phyloP scores from a whole-genome alignment of 768 basidiomycete species.

The Piloderma croceum region DNA sequence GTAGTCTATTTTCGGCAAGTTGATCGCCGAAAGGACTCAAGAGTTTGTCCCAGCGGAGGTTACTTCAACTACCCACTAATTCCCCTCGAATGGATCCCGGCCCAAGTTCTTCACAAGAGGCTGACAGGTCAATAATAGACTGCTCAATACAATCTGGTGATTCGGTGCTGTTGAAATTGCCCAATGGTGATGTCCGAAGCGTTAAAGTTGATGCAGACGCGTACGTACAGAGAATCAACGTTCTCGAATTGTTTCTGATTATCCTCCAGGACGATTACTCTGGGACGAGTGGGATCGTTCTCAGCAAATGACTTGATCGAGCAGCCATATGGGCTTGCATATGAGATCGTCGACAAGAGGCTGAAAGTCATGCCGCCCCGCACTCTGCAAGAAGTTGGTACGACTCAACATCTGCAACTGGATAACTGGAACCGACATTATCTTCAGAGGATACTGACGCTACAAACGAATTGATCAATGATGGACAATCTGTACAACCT shows the following conservation, averaged over 20 bases:
- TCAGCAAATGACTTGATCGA: slow-evolving; percentile 69
- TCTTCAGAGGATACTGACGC: slow-evolving; percentile 88
- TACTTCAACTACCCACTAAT: too few relatives aligned
- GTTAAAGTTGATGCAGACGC: slow-evolving; percentile 66
- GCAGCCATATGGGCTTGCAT: slow-evolving; percentile 82
- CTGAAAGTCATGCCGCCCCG: slow-evolving; percentile 57
- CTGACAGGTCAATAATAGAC: too few relatives aligned
- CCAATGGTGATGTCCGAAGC: slow-evolving; percentile 73
- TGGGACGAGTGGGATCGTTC: slow-evolving; percentile 88
- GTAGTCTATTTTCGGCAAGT: too few relatives aligned
- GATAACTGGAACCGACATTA: slow-evolving; percentile 5
- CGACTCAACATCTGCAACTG: slow-evolving; percentile 20
- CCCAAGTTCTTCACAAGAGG: too few relatives aligned
- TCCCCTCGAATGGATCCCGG: too few relatives aligned
- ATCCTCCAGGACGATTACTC: slow-evolving; percentile 50
- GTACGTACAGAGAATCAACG: slow-evolving; percentile 39
- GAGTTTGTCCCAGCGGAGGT: too few relatives aligned
- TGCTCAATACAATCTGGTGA: slow-evolving; percentile 64
- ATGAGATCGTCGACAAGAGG: slow-evolving; percentile 75
- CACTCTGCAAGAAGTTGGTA: slow-evolving; percentile 77
- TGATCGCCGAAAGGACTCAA: too few relatives aligned
- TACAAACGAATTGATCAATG: slow-evolving; percentile 93
- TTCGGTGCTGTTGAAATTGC: slow-evolving; percentile 73
- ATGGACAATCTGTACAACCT: slow-evolving; percentile 78
- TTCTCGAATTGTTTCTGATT: slow-evolving; percentile 2